These are phyloP conservation scores for Oldenlandia corymbosa DNA, from an alignment of 257 asterid species.

Conservation along the genomic window DNA sequence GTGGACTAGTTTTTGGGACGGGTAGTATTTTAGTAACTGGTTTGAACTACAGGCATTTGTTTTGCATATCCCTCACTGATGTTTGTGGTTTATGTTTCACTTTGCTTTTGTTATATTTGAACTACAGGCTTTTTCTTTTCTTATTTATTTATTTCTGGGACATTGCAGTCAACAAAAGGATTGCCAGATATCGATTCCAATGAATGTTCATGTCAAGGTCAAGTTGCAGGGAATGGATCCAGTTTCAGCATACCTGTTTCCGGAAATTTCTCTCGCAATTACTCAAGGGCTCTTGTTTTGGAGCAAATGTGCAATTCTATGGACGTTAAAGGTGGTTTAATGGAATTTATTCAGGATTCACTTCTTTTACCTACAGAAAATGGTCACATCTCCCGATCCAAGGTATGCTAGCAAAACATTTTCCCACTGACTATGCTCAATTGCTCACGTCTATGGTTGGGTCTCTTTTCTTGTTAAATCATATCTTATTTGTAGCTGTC, in stretches of 20 bases:
- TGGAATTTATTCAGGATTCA: conserved; percentile 42
- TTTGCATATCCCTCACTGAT: too few relatives aligned
- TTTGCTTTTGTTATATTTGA: neutral
- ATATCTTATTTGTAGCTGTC: neutral
- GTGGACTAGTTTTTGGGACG: too few relatives aligned
- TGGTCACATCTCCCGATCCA: conserved; percentile 33
- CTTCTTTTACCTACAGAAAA: conserved; percentile 38
- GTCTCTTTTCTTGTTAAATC: neutral
- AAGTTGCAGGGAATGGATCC: conserved; percentile 26
- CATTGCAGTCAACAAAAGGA: conserved; percentile 33
- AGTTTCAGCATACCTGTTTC: conserved; percentile 21
- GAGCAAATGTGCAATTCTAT: conserved; percentile 50
- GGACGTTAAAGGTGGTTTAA: conserved; percentile 45
- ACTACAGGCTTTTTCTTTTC: conserved; percentile 10
- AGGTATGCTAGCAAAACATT: conserved; percentile 31
- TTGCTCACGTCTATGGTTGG: neutral
- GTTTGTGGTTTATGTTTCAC: neutral
- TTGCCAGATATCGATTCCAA: conserved; percentile 18
- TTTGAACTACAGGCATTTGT: too few relatives aligned
- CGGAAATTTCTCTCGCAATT: conserved; percentile 29
- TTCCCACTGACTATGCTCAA: conserved; percentile 11
- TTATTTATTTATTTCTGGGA: conserved; percentile 10
- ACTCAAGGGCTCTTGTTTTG: conserved; percentile 49
- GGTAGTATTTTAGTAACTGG: too few relatives aligned
- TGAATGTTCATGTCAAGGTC: conserved; percentile 25